Evolutionary conservation across 2,329 filamentous ascomycete species (phyloP), one percentile per base, ranked within the genome.

Genomic region (Lachnellula suecica): DNA sequence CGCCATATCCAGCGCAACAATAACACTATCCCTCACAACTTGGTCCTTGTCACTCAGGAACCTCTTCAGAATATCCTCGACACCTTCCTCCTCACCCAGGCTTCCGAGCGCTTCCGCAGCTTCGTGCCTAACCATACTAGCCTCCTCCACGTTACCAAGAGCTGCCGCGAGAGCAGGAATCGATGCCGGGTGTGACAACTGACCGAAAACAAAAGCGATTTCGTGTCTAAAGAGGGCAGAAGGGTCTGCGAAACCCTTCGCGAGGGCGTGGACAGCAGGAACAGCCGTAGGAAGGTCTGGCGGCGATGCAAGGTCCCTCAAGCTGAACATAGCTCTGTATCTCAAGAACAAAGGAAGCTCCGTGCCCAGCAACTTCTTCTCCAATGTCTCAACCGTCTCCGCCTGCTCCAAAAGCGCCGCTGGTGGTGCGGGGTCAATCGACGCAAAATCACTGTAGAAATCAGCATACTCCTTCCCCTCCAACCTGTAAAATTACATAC

Each of bases 301-400:
- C 15, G 94, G 94, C 4, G 92, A 97, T 20, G 92, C 91, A 47
- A 99, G 85, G 71, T 99, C 94, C 67, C 94, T 88, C 47, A 99
- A 85, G 53, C 91, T 89, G 68, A 99, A 99, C 94, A 99, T 99
- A 70, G 94, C 93, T 66, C 94, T 85, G 74, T 99, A 99, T 68
- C 94, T 86, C 68, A 91, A 77, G 78, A 99, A 99, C 11, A 99
- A 82, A 22, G 91, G 89, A 44, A 86, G 75, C 4, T 76, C 81
- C 5, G 87, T 86, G 71, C 97, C 87, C 71, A 97, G 84, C 49
- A 99, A 78, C 22, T 82, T 84, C 66, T 82, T 79, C 66, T 89
- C 87, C 29, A 99, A 79, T 51, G 89, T 84, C 29, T 86, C 78
- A 44, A 96, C 89, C 3, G 84, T 85, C 51, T 81, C 73, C n/a